Conservation (phyloP, 345 rosid species). For the Jatropha curcas region DNA sequence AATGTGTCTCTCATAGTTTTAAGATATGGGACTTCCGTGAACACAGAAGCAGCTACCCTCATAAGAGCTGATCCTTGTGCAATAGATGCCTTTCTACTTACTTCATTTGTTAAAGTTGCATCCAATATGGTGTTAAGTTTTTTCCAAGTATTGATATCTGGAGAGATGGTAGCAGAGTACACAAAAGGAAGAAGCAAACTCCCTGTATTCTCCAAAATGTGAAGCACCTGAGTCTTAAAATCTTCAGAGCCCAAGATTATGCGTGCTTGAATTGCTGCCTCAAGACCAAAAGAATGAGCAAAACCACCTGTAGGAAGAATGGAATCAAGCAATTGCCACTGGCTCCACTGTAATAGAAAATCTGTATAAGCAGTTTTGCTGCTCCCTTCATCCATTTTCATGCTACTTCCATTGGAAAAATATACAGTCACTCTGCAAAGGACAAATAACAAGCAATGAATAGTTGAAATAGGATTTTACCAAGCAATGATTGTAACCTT, state of each 20-base stretch:
- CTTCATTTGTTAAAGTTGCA: slow-evolving; percentile 73
- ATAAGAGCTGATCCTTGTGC: slow-evolving; percentile 83
- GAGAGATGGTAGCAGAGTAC: slow-evolving; percentile 47
- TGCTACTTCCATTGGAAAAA: slow-evolving; percentile 19
- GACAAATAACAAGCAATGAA: background rate
- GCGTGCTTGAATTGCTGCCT: slow-evolving; percentile 76
- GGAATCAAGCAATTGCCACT: slow-evolving; percentile 91
- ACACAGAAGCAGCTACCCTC: slow-evolving; percentile 70
- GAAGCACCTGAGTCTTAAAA: slow-evolving; percentile 44
- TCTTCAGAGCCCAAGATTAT: slow-evolving; percentile 49
- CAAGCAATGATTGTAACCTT: background rate
- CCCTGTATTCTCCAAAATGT: slow-evolving; percentile 65
- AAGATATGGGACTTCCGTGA: slow-evolving; percentile 57
- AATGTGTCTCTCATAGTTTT: slow-evolving; percentile 51
- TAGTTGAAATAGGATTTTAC: background rate
- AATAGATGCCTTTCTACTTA: slow-evolving; percentile 64
- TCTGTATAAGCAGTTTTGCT: background rate
- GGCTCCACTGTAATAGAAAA: slow-evolving; percentile 63
- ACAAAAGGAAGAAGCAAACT: slow-evolving; percentile 83
- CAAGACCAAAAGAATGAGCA: slow-evolving; percentile 87
- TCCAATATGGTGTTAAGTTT: slow-evolving; percentile 52
- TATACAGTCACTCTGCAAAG: background rate
- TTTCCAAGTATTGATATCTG: slow-evolving; percentile 49
- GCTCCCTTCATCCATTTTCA: background rate
- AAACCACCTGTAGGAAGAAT: slow-evolving; percentile 91